Evolutionary conservation across 2,329 filamentous ascomycete species (phyloP).

Genomic region (Nigrospora oryzae): DNA sequence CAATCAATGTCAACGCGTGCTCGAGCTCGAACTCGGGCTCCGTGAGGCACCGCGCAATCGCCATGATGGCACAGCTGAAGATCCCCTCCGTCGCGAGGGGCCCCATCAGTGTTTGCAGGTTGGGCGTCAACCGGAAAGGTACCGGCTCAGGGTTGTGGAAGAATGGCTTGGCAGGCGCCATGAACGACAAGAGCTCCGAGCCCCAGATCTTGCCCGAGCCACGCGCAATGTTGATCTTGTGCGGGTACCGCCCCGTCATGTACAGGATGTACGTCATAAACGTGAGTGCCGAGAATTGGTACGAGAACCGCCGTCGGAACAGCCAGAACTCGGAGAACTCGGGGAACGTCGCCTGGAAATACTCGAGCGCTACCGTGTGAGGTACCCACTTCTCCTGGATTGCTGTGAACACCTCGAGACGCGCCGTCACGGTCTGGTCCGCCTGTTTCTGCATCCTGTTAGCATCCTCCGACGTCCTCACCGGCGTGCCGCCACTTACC

Average conservation of each 20-base stretch:
- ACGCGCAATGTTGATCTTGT: slow-evolving; percentile 88
- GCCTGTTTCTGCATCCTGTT: slow-evolving; percentile 45
- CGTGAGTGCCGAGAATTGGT: slow-evolving; percentile 87
- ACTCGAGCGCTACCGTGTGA: slow-evolving; percentile 71
- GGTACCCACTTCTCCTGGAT: slow-evolving; percentile 94
- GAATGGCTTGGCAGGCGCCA: slow-evolving; percentile 75
- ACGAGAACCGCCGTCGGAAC: slow-evolving; percentile 93
- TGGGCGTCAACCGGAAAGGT: slow-evolving; percentile 93
- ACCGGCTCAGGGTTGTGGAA: slow-evolving; percentile 95
- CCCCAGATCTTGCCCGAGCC: slow-evolving; percentile 92
- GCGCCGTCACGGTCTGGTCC: slow-evolving; percentile 64
- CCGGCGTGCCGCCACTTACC: slow-evolving; percentile 29
- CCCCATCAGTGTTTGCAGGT: slow-evolving; percentile 92
- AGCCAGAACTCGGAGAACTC: slow-evolving; percentile 95
- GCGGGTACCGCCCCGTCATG: slow-evolving; percentile 92
- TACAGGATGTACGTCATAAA: slow-evolving; percentile 99
- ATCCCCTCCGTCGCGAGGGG: slow-evolving; percentile 94
- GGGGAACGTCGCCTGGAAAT: slow-evolving; percentile 82
- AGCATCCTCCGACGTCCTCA: slow-evolving; percentile 3
- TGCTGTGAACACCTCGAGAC: slow-evolving; percentile 85
- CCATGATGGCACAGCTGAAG: slow-evolving; percentile 92
- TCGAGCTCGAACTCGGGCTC: slow-evolving; percentile 88
- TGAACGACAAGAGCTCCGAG: slow-evolving; percentile 83
- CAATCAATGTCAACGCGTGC: slow-evolving; percentile 87
- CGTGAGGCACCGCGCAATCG: slow-evolving; percentile 86